These are phyloP conservation scores for Orychophragmus violaceus DNA, from an alignment of 345 rosid species.

Conservation along the genomic window DNA sequence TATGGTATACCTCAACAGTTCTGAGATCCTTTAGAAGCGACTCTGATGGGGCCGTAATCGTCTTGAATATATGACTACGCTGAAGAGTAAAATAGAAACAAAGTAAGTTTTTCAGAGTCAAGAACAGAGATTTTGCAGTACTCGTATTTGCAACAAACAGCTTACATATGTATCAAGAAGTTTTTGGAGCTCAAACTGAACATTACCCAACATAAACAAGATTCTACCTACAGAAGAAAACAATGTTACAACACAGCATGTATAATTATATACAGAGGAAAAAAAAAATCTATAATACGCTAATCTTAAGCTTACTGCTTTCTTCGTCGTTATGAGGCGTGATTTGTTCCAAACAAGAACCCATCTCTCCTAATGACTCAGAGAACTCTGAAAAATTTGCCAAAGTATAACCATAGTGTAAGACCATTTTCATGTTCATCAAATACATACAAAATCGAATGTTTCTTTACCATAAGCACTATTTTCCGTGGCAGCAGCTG, in stretches of 20 bases:
- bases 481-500: constrained; percentile 91
- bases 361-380: constrained; percentile 90
- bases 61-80: constrained; percentile 72
- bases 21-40: constrained; percentile 89
- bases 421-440: neutral
- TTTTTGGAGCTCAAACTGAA: constrained; percentile 80
- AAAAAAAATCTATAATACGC: neutral
- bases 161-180: constrained; percentile 93
- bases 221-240: constrained; percentile 51
- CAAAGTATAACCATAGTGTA: neutral
- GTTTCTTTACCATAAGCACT: constrained; percentile 72
- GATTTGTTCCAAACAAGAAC: constrained; percentile 77
- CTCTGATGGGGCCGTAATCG: constrained; percentile 88
- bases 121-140: neutral
- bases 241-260: constrained; percentile 14
- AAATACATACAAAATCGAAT: neutral
- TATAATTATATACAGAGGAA: neutral
- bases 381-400: constrained; percentile 66
- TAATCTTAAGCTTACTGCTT: constrained; percentile 46
- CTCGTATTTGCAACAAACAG: constrained; percentile 13
- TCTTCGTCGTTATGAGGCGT: constrained; percentile 65
- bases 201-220: constrained; percentile 65
- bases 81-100: constrained; percentile 33
- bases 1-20: constrained; percentile 71
- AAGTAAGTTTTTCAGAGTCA: neutral